Base-by-base conservation (phyloP, 352 stramenopile species). In the Phytophthora cajani region DNA sequence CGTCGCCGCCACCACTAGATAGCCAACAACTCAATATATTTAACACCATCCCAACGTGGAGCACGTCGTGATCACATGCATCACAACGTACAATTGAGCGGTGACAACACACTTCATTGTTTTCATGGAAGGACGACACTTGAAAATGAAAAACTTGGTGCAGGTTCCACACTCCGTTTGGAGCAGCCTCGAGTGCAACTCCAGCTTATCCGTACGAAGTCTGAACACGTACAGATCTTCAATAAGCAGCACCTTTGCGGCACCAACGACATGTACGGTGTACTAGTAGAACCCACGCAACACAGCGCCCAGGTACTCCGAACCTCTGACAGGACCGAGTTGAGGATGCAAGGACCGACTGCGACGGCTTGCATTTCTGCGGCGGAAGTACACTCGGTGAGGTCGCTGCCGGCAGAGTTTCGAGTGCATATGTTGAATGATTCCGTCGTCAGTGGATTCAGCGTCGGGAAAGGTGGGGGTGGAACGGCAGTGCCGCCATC, bases 1-100 rank as follows among this genome's bases (percentile, higher is more conserved):
- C 33, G 44, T 54, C 50, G 36, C 46, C 54, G 55, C 33, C 51
- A 63, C 33, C 23, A 53, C 49, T 73, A 72, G 46, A 73, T 52
- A 44, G 30, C 59, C 58, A 44, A 49, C 51, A 63, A 53, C 49
- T 69, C 47, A 73, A 65, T 82, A 80, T 80, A 81, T 81, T 81
- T 81, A 81, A 79, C 76, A 36, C 11, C 7, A 32, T 14, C 74
- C 46, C 74, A 73, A 17, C 53, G 74, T 47, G 30, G 30, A 11
- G 30, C 30, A 10, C 30, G 1, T 11, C 30, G 30, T 36, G 30
- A 36, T 36, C 8, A 36, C 7, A 36, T 36, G 30, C 30, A 36
- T 36, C 30, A 10, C 30, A 33, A 33, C 21, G 30, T 33, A 33
- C 3, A 33, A 33, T 36, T 36, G 30, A 10, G 30, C 27, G 30